Conservation (phyloP, 371 early-diverging fungal species). For the Rhizopus sp. region DNA sequence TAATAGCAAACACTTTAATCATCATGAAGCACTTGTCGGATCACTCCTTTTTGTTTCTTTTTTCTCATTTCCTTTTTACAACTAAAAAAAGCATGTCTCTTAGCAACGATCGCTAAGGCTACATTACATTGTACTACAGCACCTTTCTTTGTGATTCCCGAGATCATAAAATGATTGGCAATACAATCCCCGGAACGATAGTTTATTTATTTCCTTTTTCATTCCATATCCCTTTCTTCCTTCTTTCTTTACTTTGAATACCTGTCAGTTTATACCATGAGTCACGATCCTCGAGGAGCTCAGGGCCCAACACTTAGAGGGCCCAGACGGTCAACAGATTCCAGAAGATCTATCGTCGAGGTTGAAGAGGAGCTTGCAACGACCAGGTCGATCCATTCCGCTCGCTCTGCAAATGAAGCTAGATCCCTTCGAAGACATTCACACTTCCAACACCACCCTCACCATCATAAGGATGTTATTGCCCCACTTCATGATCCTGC, state of each 20-base stretch:
- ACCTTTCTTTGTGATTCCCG: no score
- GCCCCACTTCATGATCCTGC: slow-evolving; percentile 31
- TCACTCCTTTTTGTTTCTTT: no score
- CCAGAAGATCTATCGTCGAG: not conserved
- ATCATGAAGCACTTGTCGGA: no score
- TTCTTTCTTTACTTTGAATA: not conserved
- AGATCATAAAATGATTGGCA: no score
- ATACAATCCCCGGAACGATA: not conserved
- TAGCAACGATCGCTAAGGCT: no score
- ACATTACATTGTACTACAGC: no score
- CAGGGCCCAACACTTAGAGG: slow-evolving; percentile 1
- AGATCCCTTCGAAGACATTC: not conserved
- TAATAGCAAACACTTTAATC: no score
- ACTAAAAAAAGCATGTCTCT: no score
- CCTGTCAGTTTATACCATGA: not conserved
- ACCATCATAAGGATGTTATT: not conserved
- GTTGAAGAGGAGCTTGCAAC: not conserved
- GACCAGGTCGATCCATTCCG: not conserved
- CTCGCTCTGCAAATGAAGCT: not conserved
- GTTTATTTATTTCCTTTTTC: not conserved
- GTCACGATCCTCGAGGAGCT: not conserved
- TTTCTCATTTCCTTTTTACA: no score
- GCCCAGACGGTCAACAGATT: not conserved
- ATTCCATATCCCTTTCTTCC: not conserved
- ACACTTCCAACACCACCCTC: not conserved